These are phyloP conservation scores for Meripilus lineatus DNA, from an alignment of 1,284 basidiomycete species.

Conservation along the genomic window DNA sequence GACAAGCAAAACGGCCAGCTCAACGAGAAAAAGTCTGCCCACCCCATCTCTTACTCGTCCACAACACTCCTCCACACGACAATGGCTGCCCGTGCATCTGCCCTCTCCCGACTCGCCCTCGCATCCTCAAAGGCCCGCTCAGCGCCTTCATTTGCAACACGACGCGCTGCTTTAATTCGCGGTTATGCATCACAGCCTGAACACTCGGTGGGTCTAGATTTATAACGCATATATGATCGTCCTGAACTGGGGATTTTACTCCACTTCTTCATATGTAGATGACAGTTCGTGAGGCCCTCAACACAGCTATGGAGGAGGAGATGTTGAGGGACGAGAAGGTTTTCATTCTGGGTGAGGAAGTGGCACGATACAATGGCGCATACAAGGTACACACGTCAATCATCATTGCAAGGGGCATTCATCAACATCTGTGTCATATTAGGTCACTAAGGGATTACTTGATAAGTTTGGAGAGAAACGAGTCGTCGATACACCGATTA, in stretches of 20 bases:
- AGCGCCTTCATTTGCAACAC: constrained; percentile 32
- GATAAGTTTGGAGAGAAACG: constrained; percentile 99
- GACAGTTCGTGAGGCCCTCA: constrained; percentile 98
- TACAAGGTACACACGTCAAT: constrained; percentile 74
- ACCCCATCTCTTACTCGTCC: constrained; percentile 20
- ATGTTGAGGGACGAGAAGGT: constrained; percentile 96
- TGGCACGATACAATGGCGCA: constrained; percentile 98
- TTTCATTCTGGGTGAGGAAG: constrained; percentile 97
- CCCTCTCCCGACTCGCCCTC: constrained; percentile 61
- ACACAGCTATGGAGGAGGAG: constrained; percentile 99
- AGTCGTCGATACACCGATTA: constrained; percentile 97
- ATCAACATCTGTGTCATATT: neutral
- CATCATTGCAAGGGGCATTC: neutral
- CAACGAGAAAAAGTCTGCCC: constrained; percentile 17
- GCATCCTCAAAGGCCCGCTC: constrained; percentile 44
- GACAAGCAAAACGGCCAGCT: constrained; percentile 14
- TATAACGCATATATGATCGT: neutral
- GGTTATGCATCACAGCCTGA: constrained; percentile 58
- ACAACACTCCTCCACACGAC: constrained; percentile 27
- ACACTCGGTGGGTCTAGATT: constrained; percentile 42
- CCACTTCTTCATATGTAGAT: constrained; percentile 51
- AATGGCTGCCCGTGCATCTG: constrained; percentile 65
- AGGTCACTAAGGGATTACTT: constrained; percentile 96
- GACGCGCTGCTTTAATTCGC: constrained; percentile 43
- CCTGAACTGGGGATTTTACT: too few species aligned